These are phyloP conservation scores for Nevesoporus exiguus DNA, from an alignment of 768 basidiomycete species.

Conservation along the genomic window DNA sequence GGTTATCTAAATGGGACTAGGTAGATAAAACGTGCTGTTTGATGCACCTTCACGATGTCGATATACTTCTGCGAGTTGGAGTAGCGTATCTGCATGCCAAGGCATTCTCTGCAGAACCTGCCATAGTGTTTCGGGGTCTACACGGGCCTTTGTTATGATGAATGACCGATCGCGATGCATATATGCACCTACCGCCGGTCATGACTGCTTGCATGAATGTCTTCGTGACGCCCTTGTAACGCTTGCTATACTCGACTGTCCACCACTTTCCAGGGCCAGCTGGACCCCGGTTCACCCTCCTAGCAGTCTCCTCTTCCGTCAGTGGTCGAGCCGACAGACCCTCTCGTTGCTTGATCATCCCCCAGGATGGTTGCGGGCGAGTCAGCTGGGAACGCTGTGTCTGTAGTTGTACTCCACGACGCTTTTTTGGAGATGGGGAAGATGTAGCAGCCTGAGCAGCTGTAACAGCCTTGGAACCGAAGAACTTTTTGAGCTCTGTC, in stretches of 20 bases:
- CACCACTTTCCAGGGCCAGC: conserved; percentile 73
- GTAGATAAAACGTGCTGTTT: neutral
- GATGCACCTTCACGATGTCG: conserved; percentile 79
- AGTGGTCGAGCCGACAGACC: conserved; percentile 67
- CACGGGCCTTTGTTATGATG: neutral
- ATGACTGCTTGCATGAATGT: conserved; percentile 79
- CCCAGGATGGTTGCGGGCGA: conserved; percentile 74
- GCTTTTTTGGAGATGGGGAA: conserved; percentile 35
- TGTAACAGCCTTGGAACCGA: conserved; percentile 85
- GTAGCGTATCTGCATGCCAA: conserved; percentile 89
- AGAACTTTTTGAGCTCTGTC: conserved; percentile 90
- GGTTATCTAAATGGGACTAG: neutral
- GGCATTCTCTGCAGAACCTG: conserved; percentile 72
- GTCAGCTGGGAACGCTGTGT: conserved; percentile 68
- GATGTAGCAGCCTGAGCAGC: conserved; percentile 45
- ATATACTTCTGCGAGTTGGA: conserved; percentile 27
- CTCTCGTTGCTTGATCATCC: conserved; percentile 62
- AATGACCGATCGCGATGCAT: neutral
- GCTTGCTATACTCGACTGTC: conserved; percentile 83
- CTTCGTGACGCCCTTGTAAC: conserved; percentile 77
- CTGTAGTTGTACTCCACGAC: conserved; percentile 36
- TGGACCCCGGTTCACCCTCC: conserved; percentile 41
- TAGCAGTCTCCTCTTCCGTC: conserved; percentile 49
- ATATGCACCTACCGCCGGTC: conserved; percentile 63
- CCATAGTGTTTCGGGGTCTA: conserved; percentile 79